These are phyloP conservation scores for Phoma sp. DNA, from an alignment of 2,329 filamentous ascomycete species.

Conservation along the genomic window DNA sequence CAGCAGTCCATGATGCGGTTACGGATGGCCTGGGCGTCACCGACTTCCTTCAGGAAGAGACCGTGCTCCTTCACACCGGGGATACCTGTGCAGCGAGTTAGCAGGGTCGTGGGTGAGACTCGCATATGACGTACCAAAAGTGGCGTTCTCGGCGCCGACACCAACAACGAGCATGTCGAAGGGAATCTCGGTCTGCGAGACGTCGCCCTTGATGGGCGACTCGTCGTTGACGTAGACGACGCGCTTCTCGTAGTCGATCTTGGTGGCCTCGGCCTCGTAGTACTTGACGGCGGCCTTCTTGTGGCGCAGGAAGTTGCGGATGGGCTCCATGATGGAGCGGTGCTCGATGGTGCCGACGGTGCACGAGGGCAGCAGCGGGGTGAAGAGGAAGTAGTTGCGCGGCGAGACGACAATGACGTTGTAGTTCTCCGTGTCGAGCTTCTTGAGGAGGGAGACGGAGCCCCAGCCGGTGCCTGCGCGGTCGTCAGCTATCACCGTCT, in stretches of 20 bases:
- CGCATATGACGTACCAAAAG: constrained; percentile 71
- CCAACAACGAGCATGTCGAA: constrained; percentile 99
- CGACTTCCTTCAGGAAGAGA: constrained; percentile 98
- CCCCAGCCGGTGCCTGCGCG: constrained; percentile 89
- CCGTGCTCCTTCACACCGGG: constrained; percentile 93
- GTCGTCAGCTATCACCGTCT: neutral
- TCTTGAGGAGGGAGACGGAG: constrained; percentile 95
- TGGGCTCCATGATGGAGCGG: constrained; percentile 99
- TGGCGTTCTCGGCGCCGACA: constrained; percentile 97
- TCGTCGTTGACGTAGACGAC: constrained; percentile 89
- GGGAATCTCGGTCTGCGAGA: constrained; percentile 83
- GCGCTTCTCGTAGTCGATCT: constrained; percentile 92
- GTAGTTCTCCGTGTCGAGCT: constrained; percentile 98
- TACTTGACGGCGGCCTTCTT: constrained; percentile 94
- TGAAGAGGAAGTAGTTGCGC: constrained; percentile 99
- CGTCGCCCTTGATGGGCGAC: constrained; percentile 88
- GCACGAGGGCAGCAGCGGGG: constrained; percentile 93
- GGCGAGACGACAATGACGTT: constrained; percentile 98
- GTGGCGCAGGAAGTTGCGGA: constrained; percentile 92
- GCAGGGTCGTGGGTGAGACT: neutral
- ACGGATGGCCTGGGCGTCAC: constrained; percentile 92
- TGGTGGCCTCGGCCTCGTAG: constrained; percentile 97
- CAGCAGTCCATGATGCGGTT: constrained; percentile 99
- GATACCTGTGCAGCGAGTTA: constrained; percentile 64
- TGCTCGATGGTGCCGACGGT: constrained; percentile 98